Percentiles rank a stretch among this genome's conserved stretches.
phyloP scores from a whole-genome alignment of 352 stramenopile species.

The Globisporangium nodosum region DNA sequence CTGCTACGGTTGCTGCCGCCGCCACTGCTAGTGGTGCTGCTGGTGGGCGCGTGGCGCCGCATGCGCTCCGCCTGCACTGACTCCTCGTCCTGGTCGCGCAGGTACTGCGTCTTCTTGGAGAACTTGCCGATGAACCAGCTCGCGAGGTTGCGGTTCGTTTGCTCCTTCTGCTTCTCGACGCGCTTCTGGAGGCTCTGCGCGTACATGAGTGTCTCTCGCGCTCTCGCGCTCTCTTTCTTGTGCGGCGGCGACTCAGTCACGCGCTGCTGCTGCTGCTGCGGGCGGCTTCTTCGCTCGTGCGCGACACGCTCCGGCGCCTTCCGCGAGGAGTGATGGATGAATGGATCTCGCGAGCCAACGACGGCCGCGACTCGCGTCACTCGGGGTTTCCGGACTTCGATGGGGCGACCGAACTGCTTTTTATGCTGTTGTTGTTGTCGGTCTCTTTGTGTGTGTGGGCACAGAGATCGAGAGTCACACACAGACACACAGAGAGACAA shows the following conservation, averaged over 20 bases:
- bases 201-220: conserved; percentile 7
- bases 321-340: background rate
- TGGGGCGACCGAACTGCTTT: background rate
- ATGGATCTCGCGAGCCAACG: conserved; percentile 1
- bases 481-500: background rate
- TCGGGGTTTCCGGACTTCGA: background rate
- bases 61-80: conserved; percentile 27
- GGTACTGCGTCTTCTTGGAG: conserved; percentile 48
- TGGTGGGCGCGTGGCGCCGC: conserved; percentile 14
- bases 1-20: conserved; percentile 11
- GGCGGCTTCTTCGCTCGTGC: background rate
- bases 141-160: conserved; percentile 50
- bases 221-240: background rate
- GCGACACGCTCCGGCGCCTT: background rate
- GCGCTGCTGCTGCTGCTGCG: background rate
- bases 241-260: background rate
- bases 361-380: conserved; percentile 1
- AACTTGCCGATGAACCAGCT: conserved; percentile 73
- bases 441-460: too few species aligned
- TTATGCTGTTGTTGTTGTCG: background rate
- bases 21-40: background rate
- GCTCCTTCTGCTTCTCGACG: conserved; percentile 48
- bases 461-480: background rate
- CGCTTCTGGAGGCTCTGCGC: conserved; percentile 36
- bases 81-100: conserved; percentile 56